A percentile compares a stretch with the other conserved stretches of the same genome.
phyloP scores from a whole-genome alignment of 2,329 filamentous ascomycete species.

The Sclerotinia trifoliorum region DNA sequence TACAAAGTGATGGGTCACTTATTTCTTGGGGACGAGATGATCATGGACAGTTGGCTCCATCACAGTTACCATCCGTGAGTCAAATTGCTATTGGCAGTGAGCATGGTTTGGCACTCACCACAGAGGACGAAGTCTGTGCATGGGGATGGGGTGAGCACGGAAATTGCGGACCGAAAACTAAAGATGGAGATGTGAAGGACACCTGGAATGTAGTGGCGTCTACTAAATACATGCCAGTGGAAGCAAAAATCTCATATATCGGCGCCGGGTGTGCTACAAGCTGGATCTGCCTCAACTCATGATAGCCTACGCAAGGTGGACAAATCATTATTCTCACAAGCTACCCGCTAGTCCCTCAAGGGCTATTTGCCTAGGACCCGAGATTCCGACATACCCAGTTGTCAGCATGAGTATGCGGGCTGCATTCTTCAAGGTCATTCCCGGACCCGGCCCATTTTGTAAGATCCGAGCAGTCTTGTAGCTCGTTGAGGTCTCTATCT shows the following conservation, averaged over 20 bases:
- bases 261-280: constrained; percentile 90
- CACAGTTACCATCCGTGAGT: constrained; percentile 55
- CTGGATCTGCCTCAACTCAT: constrained; percentile 57
- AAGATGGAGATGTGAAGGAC: constrained; percentile 66
- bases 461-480: neutral
- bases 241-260: constrained; percentile 56
- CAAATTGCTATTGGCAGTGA: constrained; percentile 84
- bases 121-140: constrained; percentile 64
- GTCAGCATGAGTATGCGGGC: neutral
- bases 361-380: neutral
- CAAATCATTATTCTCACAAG: neutral
- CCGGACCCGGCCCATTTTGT: neutral
- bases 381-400: neutral
- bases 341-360: neutral
- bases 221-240: constrained; percentile 52
- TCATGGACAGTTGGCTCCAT: constrained; percentile 74
- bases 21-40: constrained; percentile 81
- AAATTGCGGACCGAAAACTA: constrained; percentile 75
- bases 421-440: neutral
- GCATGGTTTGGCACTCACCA: constrained; percentile 74
- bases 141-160: constrained; percentile 99
- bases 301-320: constrained; percentile 4
- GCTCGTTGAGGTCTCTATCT: neutral
- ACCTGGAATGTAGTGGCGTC: constrained; percentile 66
- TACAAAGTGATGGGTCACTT: constrained; percentile 60